A percentile compares a stretch with the other conserved stretches of the same genome.
Conservation (phyloP, 176 grass and related monocot species). For the Carex myosuroides region DNA sequence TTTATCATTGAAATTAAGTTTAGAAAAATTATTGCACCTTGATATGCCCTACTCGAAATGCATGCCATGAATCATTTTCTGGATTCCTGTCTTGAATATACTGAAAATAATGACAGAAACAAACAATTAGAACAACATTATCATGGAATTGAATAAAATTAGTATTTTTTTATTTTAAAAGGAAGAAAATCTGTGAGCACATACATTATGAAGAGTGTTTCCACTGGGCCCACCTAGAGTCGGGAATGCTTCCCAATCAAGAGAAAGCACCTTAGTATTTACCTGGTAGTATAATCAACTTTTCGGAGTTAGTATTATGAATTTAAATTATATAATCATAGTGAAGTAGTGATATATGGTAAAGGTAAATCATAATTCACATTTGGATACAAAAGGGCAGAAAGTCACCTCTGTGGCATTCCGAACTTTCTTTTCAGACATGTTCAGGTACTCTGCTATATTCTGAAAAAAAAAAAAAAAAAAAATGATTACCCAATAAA, state of each 20-base stretch:
- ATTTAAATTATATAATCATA: conserved; percentile 1
- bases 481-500: conserved; percentile 2
- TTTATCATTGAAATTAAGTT: not conserved
- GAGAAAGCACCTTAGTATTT: conserved; percentile 64
- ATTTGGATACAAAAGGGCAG: not conserved
- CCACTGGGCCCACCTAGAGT: conserved; percentile 66
- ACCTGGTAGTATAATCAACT: conserved; percentile 40
- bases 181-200: not conserved
- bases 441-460: conserved; percentile 63
- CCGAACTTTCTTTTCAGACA: conserved; percentile 70
- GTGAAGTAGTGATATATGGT: not conserved
- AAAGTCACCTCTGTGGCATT: conserved; percentile 59
- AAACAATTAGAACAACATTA: not conserved
- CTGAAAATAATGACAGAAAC: conserved; percentile 26
- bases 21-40: conserved; percentile 47
- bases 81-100: conserved; percentile 83
- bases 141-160: not conserved
- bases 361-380: conserved; percentile 9
- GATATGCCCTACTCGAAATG: conserved; percentile 65
- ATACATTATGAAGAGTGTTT: conserved; percentile 79
- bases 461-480: conserved; percentile 47
- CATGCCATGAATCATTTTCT: conserved; percentile 76
- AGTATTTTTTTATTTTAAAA: not conserved
- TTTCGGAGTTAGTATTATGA: conserved; percentile 17
- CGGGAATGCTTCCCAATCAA: conserved; percentile 84